Conservation (phyloP, 78 protist genomes). For the slime mould (Dictyostelium discoideum) region DNA sequence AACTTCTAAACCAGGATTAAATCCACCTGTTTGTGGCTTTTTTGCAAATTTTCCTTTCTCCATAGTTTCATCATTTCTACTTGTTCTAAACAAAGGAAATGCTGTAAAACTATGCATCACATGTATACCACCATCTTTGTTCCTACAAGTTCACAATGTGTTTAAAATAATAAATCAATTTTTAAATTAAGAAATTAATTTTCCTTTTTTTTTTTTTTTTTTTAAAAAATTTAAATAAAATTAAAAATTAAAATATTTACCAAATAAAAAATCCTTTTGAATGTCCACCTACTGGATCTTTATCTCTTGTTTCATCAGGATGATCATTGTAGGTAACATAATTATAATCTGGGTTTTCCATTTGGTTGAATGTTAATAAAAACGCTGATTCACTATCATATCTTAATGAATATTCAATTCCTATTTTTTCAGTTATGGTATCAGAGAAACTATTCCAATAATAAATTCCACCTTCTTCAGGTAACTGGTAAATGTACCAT, state of each 20-base stretch:
- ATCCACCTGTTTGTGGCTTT: too few relatives aligned
- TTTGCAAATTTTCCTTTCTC: too few relatives aligned
- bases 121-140: neutral
- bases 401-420: neutral
- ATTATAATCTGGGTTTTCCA: neutral
- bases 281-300: neutral
- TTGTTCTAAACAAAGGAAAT: neutral
- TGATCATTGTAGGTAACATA: neutral
- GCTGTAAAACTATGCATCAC: neutral
- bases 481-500: neutral
- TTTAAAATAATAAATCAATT: too few relatives aligned
- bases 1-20: too few relatives aligned
- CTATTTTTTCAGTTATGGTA: neutral
- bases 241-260: neutral
- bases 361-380: neutral
- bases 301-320: neutral
- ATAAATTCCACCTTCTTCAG: neutral
- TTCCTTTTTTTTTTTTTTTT: too few relatives aligned
- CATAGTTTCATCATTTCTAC: neutral
- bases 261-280: neutral
- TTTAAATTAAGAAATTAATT: too few relatives aligned
- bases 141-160: neutral
- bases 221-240: neutral
- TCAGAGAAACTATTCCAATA: neutral
- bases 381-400: neutral